Base-by-base conservation (phyloP, 2,329 filamentous ascomycete species). In the Xylariaceae sp. region DNA sequence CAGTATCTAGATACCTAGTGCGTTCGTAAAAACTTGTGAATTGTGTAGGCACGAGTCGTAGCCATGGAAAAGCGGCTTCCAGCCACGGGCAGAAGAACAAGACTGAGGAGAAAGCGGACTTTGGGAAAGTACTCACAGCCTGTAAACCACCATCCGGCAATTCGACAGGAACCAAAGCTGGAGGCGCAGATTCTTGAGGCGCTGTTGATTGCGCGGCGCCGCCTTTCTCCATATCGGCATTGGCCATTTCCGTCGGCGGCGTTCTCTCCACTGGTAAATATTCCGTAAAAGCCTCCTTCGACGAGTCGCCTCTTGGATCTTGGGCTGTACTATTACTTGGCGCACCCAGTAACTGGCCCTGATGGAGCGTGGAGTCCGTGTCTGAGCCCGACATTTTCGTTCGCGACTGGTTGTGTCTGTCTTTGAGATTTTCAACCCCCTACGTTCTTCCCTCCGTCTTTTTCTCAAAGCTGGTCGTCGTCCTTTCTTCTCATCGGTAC, bases 71-170 rank as follows among this genome's bases (percentile, higher is more conserved):
- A 2, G 32, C 4, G n/a, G 7, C 8, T 7, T 12, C 4, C 8
- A 3, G 47, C 8, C 26, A 6, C 19, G 27, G 35, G 31, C 29
- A 39, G 34, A n/a, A 37, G 8, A 19, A 19, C 11, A 4, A 30
- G 29, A n/a, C 4, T 11, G n/a, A 43, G 5, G 41, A 27, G 3
- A 52, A 6, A 26, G 19, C 9, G 35, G n/a, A 19, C 19, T n/a
- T 19, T 11, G 6, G 7, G 31, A 29, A 53, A 51, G 47, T 5
- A 57, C 57, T 55, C 53, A 60, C 57, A 6, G 83, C 83, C 58
- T 78, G 69, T 2, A 65, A 44, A 2, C 82, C 82, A 41, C 82
- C 82, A 62, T 85, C 82, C 1, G 82, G 82, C 54, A 83, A 83
- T 58, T 80, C 77, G n/a, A 69, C 68, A 5, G 77, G 75, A 51